A percentile compares a stretch with the other conserved stretches of the same genome.
These are phyloP conservation scores for Aechmea fasciata DNA, from an alignment of 176 grass and related monocot species.

Conservation along the genomic window DNA sequence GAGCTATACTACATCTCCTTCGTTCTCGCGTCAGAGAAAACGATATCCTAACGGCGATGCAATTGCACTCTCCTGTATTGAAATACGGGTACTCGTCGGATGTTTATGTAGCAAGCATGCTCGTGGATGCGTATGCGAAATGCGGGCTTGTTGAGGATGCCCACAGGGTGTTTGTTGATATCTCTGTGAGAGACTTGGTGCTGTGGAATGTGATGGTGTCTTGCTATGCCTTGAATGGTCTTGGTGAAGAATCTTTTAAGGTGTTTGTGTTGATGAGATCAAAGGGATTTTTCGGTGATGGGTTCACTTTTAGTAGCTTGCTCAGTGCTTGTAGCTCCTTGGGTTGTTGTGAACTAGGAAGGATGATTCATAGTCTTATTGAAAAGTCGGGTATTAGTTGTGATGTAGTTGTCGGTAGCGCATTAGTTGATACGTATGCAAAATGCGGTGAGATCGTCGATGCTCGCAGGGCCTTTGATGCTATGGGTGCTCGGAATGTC, in stretches of 20 bases:
- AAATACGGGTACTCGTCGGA: constrained; percentile 35
- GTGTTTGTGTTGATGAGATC: constrained; percentile 30
- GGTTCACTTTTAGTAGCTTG: constrained; percentile 74
- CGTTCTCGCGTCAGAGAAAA: neutral
- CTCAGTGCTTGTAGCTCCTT: constrained; percentile 25
- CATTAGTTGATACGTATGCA: constrained; percentile 71
- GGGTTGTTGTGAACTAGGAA: constrained; percentile 11
- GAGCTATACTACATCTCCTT: neutral
- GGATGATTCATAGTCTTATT: constrained; percentile 35
- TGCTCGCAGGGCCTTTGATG: constrained; percentile 45
- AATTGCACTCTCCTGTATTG: constrained; percentile 20
- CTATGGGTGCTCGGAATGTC: constrained; percentile 36
- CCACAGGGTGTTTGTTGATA: constrained; percentile 39
- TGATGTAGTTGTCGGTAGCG: constrained; percentile 65
- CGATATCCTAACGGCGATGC: neutral
- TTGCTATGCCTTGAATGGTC: constrained; percentile 50
- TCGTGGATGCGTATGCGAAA: constrained; percentile 31
- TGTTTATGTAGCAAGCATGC: constrained; percentile 20
- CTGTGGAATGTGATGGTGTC: constrained; percentile 65
- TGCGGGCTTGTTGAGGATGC: constrained; percentile 20
- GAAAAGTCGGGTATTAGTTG: constrained; percentile 36
- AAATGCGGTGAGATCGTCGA: constrained; percentile 30
- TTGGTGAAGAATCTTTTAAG: constrained; percentile 28
- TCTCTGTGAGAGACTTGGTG: constrained; percentile 25
- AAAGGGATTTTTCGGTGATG: constrained; percentile 33